Evolutionary conservation across 1,284 basidiomycete genomes (phyloP).

Genomic region (Rhodotorula glutinis): DNA sequence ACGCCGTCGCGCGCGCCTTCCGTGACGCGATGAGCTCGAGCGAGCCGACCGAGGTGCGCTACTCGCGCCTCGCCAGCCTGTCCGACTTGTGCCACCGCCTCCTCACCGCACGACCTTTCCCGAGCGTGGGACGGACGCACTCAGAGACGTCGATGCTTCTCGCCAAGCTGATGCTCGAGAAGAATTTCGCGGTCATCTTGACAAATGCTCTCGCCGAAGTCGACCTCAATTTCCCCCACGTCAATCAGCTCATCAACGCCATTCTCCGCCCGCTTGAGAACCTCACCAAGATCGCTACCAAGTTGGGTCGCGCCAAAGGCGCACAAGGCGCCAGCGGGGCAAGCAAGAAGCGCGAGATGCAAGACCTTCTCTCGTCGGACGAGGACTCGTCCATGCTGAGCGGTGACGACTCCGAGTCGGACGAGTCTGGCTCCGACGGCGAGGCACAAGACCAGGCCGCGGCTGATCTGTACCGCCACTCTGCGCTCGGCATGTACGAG

Average conservation of each 20-base stretch:
- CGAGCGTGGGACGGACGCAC: conserved; percentile 55
- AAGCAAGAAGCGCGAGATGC: conserved; percentile 1
- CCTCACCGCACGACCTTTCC: conserved; percentile 67
- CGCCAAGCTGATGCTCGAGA: conserved; percentile 97
- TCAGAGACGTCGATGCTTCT: conserved; percentile 85
- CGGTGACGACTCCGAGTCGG: conserved; percentile 48
- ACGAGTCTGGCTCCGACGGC: conserved; percentile 52
- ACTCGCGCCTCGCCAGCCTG: conserved; percentile 83
- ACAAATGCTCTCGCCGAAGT: conserved; percentile 88
- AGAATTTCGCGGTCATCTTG: conserved; percentile 86
- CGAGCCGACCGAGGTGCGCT: conserved; percentile 71
- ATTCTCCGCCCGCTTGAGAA: conserved; percentile 86
- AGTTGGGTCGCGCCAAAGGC: conserved; percentile 80
- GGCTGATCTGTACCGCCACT: conserved; percentile 93
- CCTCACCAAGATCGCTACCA: conserved; percentile 93
- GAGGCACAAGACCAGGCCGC: conserved; percentile 70
- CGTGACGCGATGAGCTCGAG: conserved; percentile 66
- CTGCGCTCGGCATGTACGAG: conserved; percentile 86
- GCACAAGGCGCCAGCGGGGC: conserved; percentile 56
- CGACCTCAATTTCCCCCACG: conserved; percentile 92
- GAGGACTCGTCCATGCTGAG: conserved; percentile 37
- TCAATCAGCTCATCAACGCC: conserved; percentile 76
- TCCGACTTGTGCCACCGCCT: conserved; percentile 85
- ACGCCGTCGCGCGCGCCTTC: conserved; percentile 79
- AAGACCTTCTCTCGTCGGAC: conserved; percentile 40